These are phyloP conservation scores for Oryza glaberrima DNA, from an alignment of 176 grass and related monocot genomes.

Conservation along the genomic window DNA sequence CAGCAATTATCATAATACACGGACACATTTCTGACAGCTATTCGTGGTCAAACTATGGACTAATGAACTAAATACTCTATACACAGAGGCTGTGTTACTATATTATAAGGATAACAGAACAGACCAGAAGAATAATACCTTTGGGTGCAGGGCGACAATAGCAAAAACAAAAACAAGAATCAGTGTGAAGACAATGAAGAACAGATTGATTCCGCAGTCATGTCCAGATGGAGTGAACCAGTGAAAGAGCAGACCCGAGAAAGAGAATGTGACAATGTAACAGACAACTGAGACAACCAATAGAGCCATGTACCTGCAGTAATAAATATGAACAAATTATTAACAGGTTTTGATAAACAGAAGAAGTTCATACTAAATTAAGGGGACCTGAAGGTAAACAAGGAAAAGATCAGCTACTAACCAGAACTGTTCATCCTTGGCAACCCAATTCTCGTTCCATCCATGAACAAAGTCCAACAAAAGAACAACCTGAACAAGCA, in stretches of 20 bases:
- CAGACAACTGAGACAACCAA: conserved; percentile 90
- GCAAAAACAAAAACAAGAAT: conserved; percentile 86
- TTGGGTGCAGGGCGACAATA: conserved; percentile 88
- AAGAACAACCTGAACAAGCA: conserved; percentile 97
- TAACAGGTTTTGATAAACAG: background rate
- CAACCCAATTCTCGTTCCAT: conserved; percentile 96
- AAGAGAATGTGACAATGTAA: conserved; percentile 80
- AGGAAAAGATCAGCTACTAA: conserved; percentile 23
- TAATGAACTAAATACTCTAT: background rate
- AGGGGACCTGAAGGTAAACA: conserved; percentile 13
- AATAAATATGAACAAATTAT: conserved; percentile 28
- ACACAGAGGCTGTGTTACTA: background rate
- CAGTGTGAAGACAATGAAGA: conserved; percentile 90
- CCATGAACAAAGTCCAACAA: conserved; percentile 95
- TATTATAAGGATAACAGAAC: background rate
- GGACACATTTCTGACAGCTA: background rate
- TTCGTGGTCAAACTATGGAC: background rate
- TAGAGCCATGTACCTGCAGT: conserved; percentile 85
- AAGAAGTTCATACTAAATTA: background rate
- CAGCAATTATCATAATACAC: background rate
- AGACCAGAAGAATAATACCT: conserved; percentile 49
- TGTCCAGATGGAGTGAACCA: conserved; percentile 97
- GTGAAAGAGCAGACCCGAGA: conserved; percentile 91
- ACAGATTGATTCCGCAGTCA: conserved; percentile 91
- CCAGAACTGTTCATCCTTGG: conserved; percentile 98